phyloP scores from a whole-genome alignment of 1,139 yeast species.

The Debaryomycetaceae sp. region DNA sequence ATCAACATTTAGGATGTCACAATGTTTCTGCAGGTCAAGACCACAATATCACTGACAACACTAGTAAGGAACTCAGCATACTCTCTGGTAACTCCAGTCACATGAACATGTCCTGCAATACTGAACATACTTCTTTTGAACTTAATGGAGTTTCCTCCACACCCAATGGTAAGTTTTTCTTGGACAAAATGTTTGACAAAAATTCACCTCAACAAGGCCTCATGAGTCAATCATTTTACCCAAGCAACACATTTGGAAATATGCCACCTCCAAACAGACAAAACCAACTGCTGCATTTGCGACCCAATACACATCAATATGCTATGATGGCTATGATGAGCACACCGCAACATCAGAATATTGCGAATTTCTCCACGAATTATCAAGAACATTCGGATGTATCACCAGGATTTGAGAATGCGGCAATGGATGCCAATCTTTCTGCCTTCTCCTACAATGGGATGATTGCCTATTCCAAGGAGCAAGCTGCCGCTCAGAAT shows the following conservation, averaged over 20 bases:
- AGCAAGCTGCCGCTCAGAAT: constrained; percentile 2
- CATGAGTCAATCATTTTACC: constrained; percentile 19
- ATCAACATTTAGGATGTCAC: neutral
- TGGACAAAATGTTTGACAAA: constrained; percentile 41
- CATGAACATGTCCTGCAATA: constrained; percentile 17
- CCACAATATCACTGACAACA: constrained; percentile 15
- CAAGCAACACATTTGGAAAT: constrained; percentile 16
- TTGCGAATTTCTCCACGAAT: constrained; percentile 12
- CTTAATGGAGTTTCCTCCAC: constrained; percentile 37
- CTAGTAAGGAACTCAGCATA: constrained; percentile 21
- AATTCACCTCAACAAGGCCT: constrained; percentile 31
- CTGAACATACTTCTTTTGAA: constrained; percentile 38
- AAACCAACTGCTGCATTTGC: constrained; percentile 14
- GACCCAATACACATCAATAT: constrained; percentile 14
- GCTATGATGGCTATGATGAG: constrained; percentile 42
- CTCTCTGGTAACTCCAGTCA: constrained; percentile 25
- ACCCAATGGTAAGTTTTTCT: constrained; percentile 39
- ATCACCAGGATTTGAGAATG: constrained; percentile 8
- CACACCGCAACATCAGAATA: constrained; percentile 39
- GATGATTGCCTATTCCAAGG: constrained; percentile 2
- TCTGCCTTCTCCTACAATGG: constrained; percentile 12
- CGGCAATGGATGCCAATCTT: constrained; percentile 10
- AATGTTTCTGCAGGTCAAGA: constrained; percentile 9
- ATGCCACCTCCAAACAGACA: constrained; percentile 25
- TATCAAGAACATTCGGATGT: constrained; percentile 7